Base-by-base conservation (phyloP, 345 rosid species). In the Linum trigynum region DNA sequence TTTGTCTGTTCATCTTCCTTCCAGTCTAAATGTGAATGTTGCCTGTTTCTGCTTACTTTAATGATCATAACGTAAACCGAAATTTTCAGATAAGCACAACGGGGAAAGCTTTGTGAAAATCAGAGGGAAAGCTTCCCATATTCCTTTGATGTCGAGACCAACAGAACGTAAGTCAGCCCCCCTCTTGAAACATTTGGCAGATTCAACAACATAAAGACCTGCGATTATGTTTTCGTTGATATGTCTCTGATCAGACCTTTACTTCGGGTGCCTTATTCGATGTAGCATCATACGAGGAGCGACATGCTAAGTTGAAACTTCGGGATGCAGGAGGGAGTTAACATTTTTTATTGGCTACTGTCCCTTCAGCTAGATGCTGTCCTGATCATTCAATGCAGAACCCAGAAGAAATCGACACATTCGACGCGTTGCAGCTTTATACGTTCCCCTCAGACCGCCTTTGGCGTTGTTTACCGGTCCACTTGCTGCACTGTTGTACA, bases 201-300 rank as follows among this genome's bases (percentile, higher is more conserved):
- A 2, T 23, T 23, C 32, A 23, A 23, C 32, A 23, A 23, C 32
- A 23, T 23, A 23, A 23, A 23, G 32, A 10, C 11, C 59, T 9
- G 11, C 16, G 3, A 16, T 50, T 7, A 57, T 48, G 6, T 15
- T 64, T 63, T 53, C 41, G 23, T 35, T 57, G 12, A 64, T 66
- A 66, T 15, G 32, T 8, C 56, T 65, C 37, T 56, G 59, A n/a
- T n/a, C 7, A n/a, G 59, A 7, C 17, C 35, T 5, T 3, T 32
- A 4, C 5, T 45, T 17, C 45, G 55, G 67, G 39, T 23, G 45
- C 9, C 6, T 4, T 45, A 42, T 62, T 69, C 35, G 36, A 65
- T 32, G 11, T 83, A 91, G 98, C 96, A 65, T 85, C 98, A 1
- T 91, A 91, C 37, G 90, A 85, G 68, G 91, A 91, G 76, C 83